Evolutionary conservation across 1,284 basidiomycete species (phyloP).

Genomic region (Cutaneotrichosporon arboriforme): DNA sequence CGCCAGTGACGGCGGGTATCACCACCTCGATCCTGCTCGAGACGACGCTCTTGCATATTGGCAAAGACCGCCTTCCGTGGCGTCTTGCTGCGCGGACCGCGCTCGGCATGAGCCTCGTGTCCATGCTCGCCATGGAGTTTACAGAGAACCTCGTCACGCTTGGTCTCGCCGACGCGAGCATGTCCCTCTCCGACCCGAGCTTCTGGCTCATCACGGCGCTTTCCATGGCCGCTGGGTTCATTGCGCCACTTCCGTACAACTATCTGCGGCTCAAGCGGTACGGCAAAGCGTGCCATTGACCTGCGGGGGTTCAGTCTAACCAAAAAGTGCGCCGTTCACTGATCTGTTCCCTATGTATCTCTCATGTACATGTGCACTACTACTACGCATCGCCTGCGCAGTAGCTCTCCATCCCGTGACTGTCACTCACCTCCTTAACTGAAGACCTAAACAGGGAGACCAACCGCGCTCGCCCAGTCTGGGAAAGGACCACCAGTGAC

Average conservation of each 20-base stretch:
- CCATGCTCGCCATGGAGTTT: constrained; percentile 10
- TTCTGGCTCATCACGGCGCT: constrained; percentile 5
- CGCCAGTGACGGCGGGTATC: constrained; percentile 8
- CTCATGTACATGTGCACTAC: too few relatives aligned
- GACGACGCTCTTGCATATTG: constrained; percentile 5
- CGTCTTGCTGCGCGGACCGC: constrained; percentile 1
- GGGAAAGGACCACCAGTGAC: too few relatives aligned
- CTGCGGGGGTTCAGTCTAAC: too few relatives aligned
- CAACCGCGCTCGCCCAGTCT: too few relatives aligned
- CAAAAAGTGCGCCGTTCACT: too few relatives aligned
- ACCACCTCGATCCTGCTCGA: constrained; percentile 7
- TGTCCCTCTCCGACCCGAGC: constrained; percentile 1
- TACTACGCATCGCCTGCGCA: too few relatives aligned
- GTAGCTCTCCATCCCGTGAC: too few relatives aligned
- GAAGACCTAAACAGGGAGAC: too few relatives aligned
- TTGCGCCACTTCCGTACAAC: constrained; percentile 7
- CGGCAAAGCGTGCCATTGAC: constrained; percentile 5
- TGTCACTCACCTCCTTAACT: too few relatives aligned
- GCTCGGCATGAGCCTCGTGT: constrained; percentile 8
- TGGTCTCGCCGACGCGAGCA: background rate
- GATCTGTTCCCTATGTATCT: too few relatives aligned
- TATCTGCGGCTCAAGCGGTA: constrained; percentile 4
- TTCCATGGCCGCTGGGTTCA: constrained; percentile 3
- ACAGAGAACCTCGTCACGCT: constrained; percentile 8
- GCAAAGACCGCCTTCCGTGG: constrained; percentile 3